Conservation (phyloP, 139 green algal species). For the Tetradesmus obliquus region DNA sequence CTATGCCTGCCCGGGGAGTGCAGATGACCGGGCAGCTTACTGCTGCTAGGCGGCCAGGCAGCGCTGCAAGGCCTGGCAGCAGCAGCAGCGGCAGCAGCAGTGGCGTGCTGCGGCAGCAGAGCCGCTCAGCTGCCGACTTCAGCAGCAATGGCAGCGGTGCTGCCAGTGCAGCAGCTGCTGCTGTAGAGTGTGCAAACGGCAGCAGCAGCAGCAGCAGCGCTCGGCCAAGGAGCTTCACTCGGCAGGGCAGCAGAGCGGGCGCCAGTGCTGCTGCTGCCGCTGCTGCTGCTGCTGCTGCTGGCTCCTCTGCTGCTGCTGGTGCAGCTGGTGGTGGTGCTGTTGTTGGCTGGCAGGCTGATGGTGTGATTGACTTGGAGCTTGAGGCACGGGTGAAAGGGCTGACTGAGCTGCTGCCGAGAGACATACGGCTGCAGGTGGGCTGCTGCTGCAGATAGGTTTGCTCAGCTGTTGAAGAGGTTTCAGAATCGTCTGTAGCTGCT, state of each 20-base stretch:
- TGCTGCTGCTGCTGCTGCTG: not conserved
- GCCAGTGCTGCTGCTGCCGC: not conserved
- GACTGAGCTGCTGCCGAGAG: not conserved
- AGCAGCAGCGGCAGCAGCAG: not conserved
- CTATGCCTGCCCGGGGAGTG: not conserved
- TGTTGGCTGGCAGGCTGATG: constrained; percentile 36
- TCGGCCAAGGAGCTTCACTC: not conserved
- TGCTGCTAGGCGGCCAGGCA: not conserved
- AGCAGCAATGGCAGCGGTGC: not conserved
- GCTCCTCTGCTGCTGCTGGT: not conserved
- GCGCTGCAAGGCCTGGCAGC: not conserved
- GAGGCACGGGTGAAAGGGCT: constrained; percentile 4
- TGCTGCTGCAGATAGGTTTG: not conserved
- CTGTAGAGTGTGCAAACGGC: not conserved
- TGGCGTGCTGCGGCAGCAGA: constrained; percentile 21
- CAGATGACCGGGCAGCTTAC: constrained; percentile 31
- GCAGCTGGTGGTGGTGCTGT: not conserved
- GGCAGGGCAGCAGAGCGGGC: not conserved
- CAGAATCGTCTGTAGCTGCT: too few species aligned
- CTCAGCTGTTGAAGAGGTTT: too few species aligned
- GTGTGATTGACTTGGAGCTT: constrained; percentile 31
- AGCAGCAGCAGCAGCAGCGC: constrained; percentile 3
- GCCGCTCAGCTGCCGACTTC: not conserved
- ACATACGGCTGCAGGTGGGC: constrained; percentile 27
- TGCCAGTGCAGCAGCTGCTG: not conserved